phyloP scores from a whole-genome alignment of 768 basidiomycete species.

The Albatrellus ellisii region DNA sequence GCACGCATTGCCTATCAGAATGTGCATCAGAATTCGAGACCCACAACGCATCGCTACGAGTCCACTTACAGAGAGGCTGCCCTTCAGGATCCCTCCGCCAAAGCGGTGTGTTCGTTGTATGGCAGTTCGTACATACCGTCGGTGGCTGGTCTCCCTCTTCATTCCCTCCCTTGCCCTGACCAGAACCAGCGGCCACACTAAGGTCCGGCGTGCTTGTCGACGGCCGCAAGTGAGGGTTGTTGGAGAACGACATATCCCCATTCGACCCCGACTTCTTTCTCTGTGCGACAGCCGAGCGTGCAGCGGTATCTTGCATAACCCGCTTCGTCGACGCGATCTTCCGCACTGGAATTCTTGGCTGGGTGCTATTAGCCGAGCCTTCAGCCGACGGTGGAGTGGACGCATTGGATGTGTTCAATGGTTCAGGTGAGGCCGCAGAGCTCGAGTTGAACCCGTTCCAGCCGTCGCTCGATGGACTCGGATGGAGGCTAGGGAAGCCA shows the following conservation, averaged over 20 bases:
- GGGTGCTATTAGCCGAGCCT: conserved; percentile 23
- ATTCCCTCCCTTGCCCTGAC: conserved; percentile 26
- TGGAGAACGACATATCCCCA: conserved; percentile 2
- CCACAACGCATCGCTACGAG: conserved; percentile 6
- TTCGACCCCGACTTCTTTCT: conserved; percentile 34
- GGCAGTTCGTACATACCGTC: conserved; percentile 88
- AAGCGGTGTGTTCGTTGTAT: conserved; percentile 88
- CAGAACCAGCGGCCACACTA: conserved; percentile 18
- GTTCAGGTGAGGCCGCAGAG: conserved; percentile 63
- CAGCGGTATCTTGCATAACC: conserved; percentile 33
- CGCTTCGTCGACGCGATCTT: conserved; percentile 60
- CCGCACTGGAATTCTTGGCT: conserved; percentile 24
- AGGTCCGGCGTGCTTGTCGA: conserved; percentile 61
- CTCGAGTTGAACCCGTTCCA: conserved; percentile 60
- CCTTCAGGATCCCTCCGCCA: conserved; percentile 92
- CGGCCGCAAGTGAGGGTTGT: conserved; percentile 29
- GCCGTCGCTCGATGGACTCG: conserved; percentile 73
- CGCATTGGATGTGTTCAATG: conserved; percentile 53
- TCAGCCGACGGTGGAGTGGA: conserved; percentile 65
- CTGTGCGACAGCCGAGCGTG: conserved; percentile 17
- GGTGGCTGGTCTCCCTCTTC: conserved; percentile 63
- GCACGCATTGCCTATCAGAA: conserved; percentile 65
- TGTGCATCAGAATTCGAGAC: conserved; percentile 11
- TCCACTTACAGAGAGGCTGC: conserved; percentile 69
- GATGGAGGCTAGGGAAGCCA: conserved; percentile 41